Base-by-base conservation (phyloP, 1,284 basidiomycete species). In the Rhizoctonia solani region DNA sequence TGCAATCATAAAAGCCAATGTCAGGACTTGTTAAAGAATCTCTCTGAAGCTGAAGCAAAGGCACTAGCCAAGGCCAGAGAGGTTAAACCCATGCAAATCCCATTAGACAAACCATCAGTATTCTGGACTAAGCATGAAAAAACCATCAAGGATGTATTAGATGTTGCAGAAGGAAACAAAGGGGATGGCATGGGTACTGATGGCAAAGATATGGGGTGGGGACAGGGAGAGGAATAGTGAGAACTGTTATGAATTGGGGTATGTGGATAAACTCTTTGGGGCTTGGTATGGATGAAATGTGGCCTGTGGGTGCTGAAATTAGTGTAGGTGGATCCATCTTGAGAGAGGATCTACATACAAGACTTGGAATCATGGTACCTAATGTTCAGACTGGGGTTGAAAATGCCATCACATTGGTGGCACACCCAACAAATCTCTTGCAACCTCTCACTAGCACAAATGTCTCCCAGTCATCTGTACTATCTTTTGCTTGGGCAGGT, bases 51-150 rank as follows among this genome's bases (percentile, higher is more conserved):
- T n/a, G n/a, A n/a, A n/a, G n/a, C n/a, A n/a, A n/a, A n/a, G n/a
- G n/a, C n/a, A n/a, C n/a, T n/a, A n/a, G n/a, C n/a, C n/a, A n/a
- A n/a, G n/a, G n/a, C n/a, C n/a, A n/a, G 0, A 93, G 97, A 65
- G 82, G 84, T 16, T 93, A 98, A 93, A 75, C 93, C 94, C 9
- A 81, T 83, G 8, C 85, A 95, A 16, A 87, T 96, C 46, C 95
- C 97, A 1, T 82, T 99, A 16, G 96, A 98, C 75, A 93, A 94
- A 71, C 93, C 93, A 0, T 90, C 92, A 0, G 91, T 91, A 0
- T 77, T 93, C 66, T 82, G 87, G 54, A 86, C 85, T 42, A 85
- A 93, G 66, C 83, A 90, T 41, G 67, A 44, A 13, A 58, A 41
- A 13, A 59, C 44, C 39, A 44, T 6, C 21, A 27, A 42, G 19